Conservation (phyloP, 345 rosid genomes). For the Bruguiera gymnorhiza region DNA sequence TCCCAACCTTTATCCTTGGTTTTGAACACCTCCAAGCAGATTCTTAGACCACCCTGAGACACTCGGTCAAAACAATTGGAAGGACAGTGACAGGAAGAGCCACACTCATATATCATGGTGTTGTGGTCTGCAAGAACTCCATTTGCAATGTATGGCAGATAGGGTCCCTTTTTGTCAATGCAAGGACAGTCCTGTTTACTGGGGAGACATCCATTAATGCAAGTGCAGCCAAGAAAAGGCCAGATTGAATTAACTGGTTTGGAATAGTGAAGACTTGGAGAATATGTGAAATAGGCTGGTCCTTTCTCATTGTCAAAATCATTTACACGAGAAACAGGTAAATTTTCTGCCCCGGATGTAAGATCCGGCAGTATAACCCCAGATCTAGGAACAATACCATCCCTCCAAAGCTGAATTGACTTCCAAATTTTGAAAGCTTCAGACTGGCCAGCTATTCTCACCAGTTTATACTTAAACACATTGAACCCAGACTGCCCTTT, state of each 20-base stretch:
- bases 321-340: slow-evolving; percentile 71
- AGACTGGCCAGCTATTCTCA: slow-evolving; percentile 63
- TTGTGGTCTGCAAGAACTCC: slow-evolving; percentile 61
- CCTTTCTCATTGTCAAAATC: slow-evolving; percentile 77
- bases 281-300: slow-evolving; percentile 66
- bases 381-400: slow-evolving; percentile 43
- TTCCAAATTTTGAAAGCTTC: slow-evolving; percentile 61
- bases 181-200: slow-evolving; percentile 62
- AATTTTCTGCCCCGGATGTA: slow-evolving; percentile 67
- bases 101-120: slow-evolving; percentile 72
- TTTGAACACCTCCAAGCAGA: slow-evolving; percentile 72
- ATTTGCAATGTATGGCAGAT: slow-evolving; percentile 55
- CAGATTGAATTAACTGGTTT: slow-evolving; percentile 40
- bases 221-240: slow-evolving; percentile 54
- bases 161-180: slow-evolving; percentile 60
- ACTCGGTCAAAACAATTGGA: slow-evolving; percentile 64
- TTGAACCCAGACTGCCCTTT: slow-evolving; percentile 64
- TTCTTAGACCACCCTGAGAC: slow-evolving; percentile 64
- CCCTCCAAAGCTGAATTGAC: slow-evolving; percentile 60
- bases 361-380: slow-evolving; percentile 76
- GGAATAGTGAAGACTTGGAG: slow-evolving; percentile 41
- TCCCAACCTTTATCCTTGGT: slow-evolving; percentile 88
- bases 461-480: slow-evolving; percentile 63
- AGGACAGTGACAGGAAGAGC: slow-evolving; percentile 66
- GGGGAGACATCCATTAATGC: slow-evolving; percentile 56